Evolutionary conservation across 331 rosid genomes (phyloP).

Genomic region (Malus hybrid): DNA sequence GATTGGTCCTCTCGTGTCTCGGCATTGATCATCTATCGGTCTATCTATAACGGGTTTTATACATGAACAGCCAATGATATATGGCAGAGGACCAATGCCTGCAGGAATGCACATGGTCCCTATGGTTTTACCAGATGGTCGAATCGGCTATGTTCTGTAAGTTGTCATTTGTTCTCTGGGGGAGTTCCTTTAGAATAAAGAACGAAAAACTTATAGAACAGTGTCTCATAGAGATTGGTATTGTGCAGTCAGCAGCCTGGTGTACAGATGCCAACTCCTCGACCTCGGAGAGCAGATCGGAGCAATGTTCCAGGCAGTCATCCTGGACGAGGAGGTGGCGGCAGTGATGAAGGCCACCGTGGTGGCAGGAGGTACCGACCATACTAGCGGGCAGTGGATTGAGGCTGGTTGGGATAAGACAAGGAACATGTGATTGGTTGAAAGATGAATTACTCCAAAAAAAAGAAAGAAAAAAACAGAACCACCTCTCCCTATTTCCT

Average conservation of each 20-base stretch:
- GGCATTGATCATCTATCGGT: neutral
- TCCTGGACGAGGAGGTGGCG: conserved; percentile 53
- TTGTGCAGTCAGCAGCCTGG: conserved; percentile 94
- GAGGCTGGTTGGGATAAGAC: conserved; percentile 16
- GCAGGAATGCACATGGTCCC: conserved; percentile 99
- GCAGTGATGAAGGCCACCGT: conserved; percentile 71
- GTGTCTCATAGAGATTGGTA: neutral
- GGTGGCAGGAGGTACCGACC: conserved; percentile 73
- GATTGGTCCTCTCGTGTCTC: neutral
- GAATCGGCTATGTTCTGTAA: conserved; percentile 97
- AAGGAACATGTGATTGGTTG: conserved; percentile 13
- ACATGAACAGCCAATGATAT: conserved; percentile 83
- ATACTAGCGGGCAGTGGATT: conserved; percentile 44
- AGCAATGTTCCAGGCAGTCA: conserved; percentile 61
- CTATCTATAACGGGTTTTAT: conserved; percentile 5
- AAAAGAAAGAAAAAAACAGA: neutral
- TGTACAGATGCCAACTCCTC: conserved; percentile 60
- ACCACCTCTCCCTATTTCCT: neutral
- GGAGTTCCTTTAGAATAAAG: neutral
- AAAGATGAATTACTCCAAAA: conserved; percentile 4
- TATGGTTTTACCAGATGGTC: conserved; percentile 95
- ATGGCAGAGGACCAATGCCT: conserved; percentile 99
- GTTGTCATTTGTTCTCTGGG: conserved; percentile 6
- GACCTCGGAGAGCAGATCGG: conserved; percentile 67
- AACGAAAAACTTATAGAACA: neutral